These are phyloP conservation scores for Primulina huaijiensis DNA, from an alignment of 257 asterid species.

Conservation along the genomic window DNA sequence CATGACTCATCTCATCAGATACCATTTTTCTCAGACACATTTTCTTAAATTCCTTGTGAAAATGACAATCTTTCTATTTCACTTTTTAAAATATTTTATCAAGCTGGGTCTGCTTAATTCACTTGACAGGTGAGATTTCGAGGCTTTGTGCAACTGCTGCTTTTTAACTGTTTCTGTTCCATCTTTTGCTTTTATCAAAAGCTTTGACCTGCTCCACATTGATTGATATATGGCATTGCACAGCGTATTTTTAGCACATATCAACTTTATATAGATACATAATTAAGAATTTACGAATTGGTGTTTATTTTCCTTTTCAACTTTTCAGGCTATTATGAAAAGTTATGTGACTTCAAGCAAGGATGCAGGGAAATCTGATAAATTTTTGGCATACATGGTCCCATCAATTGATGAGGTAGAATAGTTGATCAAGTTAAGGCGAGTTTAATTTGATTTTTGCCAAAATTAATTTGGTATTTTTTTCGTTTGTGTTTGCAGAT, in stretches of 20 bases:
- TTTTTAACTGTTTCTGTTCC: not conserved
- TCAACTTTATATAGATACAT: not conserved
- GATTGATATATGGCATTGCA: not conserved
- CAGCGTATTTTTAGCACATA: not conserved
- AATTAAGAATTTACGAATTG: not conserved
- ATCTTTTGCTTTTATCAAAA: not conserved
- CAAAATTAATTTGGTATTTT: conserved; percentile 8
- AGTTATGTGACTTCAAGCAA: conserved; percentile 64
- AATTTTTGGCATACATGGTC: conserved; percentile 91
- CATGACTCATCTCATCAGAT: too few relatives aligned
- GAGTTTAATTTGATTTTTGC: not conserved
- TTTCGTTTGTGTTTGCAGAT: conserved; percentile 52
- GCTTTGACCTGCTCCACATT: not conserved
- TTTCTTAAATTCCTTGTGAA: too few relatives aligned
- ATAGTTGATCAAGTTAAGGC: conserved; percentile 12
- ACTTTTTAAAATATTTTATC: not conserved
- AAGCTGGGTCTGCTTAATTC: not conserved
- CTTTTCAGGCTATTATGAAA: conserved; percentile 88
- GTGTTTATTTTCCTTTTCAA: conserved; percentile 5
- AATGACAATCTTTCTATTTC: too few relatives aligned
- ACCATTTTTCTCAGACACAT: too few relatives aligned
- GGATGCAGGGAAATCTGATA: conserved; percentile 56
- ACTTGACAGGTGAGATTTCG: not conserved
- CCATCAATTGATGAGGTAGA: conserved; percentile 79
- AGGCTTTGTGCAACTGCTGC: not conserved